These are phyloP conservation scores for Smithsoniella earleae DNA, from an alignment of 163 green algal species.

Conservation along the genomic window DNA sequence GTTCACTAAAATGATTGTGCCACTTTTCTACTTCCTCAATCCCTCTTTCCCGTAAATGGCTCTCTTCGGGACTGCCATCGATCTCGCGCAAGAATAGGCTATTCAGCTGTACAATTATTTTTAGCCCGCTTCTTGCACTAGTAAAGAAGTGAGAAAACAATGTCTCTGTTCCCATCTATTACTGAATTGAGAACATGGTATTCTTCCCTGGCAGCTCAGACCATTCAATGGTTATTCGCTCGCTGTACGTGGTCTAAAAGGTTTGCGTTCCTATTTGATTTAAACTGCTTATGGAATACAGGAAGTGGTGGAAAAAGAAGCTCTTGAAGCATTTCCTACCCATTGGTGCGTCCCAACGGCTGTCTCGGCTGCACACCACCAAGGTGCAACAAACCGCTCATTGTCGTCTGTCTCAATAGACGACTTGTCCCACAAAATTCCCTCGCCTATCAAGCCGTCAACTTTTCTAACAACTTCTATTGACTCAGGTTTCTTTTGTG, in stretches of 20 bases:
- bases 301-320: slow-evolving; percentile 29
- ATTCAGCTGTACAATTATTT: too few relatives aligned
- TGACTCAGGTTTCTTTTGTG: neutral
- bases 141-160: too few relatives aligned
- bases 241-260: too few relatives aligned
- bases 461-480: neutral
- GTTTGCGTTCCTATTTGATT: neutral
- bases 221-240: too few relatives aligned
- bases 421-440: neutral
- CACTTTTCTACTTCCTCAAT: too few relatives aligned
- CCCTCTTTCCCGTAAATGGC: too few relatives aligned
- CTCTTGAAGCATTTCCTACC: slow-evolving; percentile 18
- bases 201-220: neutral
- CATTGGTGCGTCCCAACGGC: neutral
- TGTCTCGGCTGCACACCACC: too few relatives aligned
- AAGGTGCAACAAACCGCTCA: too few relatives aligned
- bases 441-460: neutral
- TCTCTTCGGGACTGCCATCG: too few relatives aligned
- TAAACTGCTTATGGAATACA: slow-evolving; percentile 6
- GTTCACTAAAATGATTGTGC: too few relatives aligned
- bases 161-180: neutral
- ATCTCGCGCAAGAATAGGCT: too few relatives aligned
- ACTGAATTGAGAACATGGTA: neutral
- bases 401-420: neutral
- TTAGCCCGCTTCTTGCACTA: too few relatives aligned